Conservation (phyloP, 768 basidiomycete species). For the Inosperma sp. region DNA sequence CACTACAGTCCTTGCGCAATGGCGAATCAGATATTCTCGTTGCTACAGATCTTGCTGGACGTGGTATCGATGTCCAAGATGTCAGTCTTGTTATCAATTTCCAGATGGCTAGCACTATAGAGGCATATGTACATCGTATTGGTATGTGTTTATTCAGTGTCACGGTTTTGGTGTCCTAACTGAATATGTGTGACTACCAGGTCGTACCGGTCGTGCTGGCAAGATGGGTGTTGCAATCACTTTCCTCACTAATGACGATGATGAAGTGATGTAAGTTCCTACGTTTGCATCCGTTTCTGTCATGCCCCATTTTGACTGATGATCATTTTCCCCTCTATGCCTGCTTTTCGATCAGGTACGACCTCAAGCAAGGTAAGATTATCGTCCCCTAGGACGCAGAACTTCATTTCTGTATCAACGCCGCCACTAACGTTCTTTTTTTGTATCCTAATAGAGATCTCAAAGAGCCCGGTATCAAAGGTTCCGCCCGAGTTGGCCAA, state of each 20-base stretch:
- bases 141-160: conserved; percentile 47
- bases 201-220: conserved; percentile 96
- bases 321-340: conserved; percentile 15
- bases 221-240: conserved; percentile 93
- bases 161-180: conserved; percentile 3
- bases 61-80: conserved; percentile 98
- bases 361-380: conserved; percentile 81
- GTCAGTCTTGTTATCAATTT: conserved; percentile 95
- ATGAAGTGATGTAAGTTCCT: conserved; percentile 85
- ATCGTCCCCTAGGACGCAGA: conserved; percentile 2
- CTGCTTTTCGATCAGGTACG: conserved; percentile 59
- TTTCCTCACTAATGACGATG: conserved; percentile 93
- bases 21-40: conserved; percentile 89
- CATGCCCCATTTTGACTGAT: conserved; percentile 11
- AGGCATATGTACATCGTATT: conserved; percentile 96
- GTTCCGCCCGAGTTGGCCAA: conserved; percentile 83
- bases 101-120: conserved; percentile 95
- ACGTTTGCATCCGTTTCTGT: neutral
- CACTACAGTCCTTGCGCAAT: conserved; percentile 78
- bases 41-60: conserved; percentile 95
- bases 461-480: conserved; percentile 90
- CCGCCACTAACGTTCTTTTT: neutral
- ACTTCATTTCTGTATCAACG: neutral
- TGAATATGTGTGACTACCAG: conserved; percentile 33
- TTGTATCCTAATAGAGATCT: conserved; percentile 60